phyloP scores from a whole-genome alignment of 140 eudicot genomes.

The Senecio squalidus region DNA sequence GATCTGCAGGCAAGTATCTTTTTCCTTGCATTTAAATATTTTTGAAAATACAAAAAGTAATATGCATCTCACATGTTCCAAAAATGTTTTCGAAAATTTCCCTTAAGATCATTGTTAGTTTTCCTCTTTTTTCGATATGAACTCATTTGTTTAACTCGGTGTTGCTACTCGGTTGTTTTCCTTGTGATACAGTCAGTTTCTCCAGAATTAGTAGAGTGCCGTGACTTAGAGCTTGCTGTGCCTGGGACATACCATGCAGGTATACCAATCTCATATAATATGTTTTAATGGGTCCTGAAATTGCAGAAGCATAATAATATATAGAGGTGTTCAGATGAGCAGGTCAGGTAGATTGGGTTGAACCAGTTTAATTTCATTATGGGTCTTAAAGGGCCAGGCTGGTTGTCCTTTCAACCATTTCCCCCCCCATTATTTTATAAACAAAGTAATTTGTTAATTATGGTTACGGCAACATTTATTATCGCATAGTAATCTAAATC shows the following conservation, averaged over 20 bases:
- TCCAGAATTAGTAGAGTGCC: slow-evolving; percentile 84
- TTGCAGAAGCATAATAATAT: slow-evolving; percentile 15
- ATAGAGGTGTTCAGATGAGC: too few relatives aligned
- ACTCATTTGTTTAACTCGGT: slow-evolving; percentile 2
- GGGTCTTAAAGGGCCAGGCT: too few relatives aligned
- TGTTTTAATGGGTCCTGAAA: slow-evolving; percentile 1
- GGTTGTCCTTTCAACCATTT: too few relatives aligned
- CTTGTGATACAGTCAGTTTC: slow-evolving; percentile 70
- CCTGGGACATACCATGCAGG: slow-evolving; percentile 99
- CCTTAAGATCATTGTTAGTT: neutral
- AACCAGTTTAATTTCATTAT: too few relatives aligned
- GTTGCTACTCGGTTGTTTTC: slow-evolving; percentile 16
- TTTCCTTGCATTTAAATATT: slow-evolving; percentile 2
- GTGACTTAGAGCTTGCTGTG: slow-evolving; percentile 86
- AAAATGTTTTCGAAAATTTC: neutral
- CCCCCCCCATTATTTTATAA: too few relatives aligned
- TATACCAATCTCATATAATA: slow-evolving; percentile 14
- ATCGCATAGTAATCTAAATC: too few relatives aligned
- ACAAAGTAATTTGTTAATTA: too few relatives aligned
- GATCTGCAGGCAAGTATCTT: slow-evolving; percentile 73
- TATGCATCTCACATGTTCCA: neutral
- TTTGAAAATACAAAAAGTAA: neutral
- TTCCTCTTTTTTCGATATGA: neutral
- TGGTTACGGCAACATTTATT: too few relatives aligned
- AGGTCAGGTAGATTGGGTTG: too few relatives aligned